phyloP scores from a whole-genome alignment of 2,329 filamentous ascomycete genomes.

The Xylaria polymorpha region DNA sequence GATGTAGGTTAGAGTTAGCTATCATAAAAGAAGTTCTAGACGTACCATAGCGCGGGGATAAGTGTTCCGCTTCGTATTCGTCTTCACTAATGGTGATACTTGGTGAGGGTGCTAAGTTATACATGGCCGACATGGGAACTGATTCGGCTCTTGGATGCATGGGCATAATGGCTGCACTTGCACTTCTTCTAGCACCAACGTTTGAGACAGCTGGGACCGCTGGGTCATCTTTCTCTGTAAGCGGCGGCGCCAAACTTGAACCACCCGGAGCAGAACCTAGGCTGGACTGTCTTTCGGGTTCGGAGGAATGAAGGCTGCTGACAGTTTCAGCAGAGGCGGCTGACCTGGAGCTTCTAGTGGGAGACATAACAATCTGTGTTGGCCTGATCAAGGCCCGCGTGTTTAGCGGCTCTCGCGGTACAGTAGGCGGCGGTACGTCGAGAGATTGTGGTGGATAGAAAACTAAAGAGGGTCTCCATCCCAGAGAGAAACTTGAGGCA shows the following conservation, averaged over 20 bases:
- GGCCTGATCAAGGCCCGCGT: slow-evolving; percentile 7
- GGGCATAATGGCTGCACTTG: slow-evolving; percentile 25
- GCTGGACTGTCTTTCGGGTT: slow-evolving; percentile 36
- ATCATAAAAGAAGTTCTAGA: neutral
- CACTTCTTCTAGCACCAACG: slow-evolving; percentile 26
- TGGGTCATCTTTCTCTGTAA: slow-evolving; percentile 32
- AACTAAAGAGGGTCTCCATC: slow-evolving; percentile 9
- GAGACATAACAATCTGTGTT: slow-evolving; percentile 9
- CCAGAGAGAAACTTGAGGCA: slow-evolving; percentile 9
- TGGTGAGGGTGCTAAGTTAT: slow-evolving; percentile 24
- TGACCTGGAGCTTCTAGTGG: slow-evolving; percentile 8
- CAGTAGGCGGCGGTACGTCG: neutral
- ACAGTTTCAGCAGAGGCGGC: slow-evolving; percentile 24
- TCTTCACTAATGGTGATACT: slow-evolving; percentile 35
- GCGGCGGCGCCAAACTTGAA: slow-evolving; percentile 35
- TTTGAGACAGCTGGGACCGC: slow-evolving; percentile 20
- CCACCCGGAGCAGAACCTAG: slow-evolving; percentile 42
- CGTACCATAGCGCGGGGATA: slow-evolving; percentile 43
- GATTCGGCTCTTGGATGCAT: slow-evolving; percentile 35
- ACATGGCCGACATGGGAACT: slow-evolving; percentile 38
- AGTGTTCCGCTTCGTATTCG: slow-evolving; percentile 38
- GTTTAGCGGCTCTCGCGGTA: slow-evolving; percentile 29
- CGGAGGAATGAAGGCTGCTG: slow-evolving; percentile 23
- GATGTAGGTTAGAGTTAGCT: slow-evolving; percentile 10
- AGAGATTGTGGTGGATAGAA: slow-evolving; percentile 25